A percentile compares a stretch with the other conserved stretches of the same genome.
Evolutionary conservation across 768 basidiomycete genomes (phyloP).

Genomic region (Collybia nuda): DNA sequence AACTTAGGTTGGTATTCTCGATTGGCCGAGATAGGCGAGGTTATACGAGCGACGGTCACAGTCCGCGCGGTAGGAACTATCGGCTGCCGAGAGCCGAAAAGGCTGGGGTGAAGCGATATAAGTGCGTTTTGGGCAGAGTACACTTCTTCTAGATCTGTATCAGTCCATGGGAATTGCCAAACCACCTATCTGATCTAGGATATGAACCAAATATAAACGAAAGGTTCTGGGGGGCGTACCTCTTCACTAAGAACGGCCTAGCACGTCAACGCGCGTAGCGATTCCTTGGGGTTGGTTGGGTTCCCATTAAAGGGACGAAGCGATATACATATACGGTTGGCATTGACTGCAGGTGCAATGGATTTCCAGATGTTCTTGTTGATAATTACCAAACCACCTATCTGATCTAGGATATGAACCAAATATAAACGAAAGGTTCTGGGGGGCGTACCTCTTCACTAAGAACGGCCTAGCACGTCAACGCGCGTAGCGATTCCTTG

Average conservation of each 20-base stretch:
- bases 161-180: constrained; percentile 42
- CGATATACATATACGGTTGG: constrained; percentile 13
- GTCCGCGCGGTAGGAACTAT: constrained; percentile 66
- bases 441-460: constrained; percentile 37
- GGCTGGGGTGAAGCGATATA: constrained; percentile 48
- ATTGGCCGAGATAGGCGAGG: constrained; percentile 69
- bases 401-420: constrained; percentile 18
- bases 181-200: constrained; percentile 23
- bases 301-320: constrained; percentile 10
- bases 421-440: background rate
- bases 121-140: constrained; percentile 11
- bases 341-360: constrained; percentile 14
- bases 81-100: constrained; percentile 59
- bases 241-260: constrained; percentile 35
- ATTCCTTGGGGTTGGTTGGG: background rate
- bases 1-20: constrained; percentile 63
- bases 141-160: constrained; percentile 27
- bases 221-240: constrained; percentile 27
- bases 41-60: constrained; percentile 78
- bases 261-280: constrained; percentile 20
- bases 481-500: constrained; percentile 2
- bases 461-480: constrained; percentile 32
- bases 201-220: background rate
- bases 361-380: constrained; percentile 29
- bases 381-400: too few relatives aligned